A percentile compares a stretch with the other conserved stretches of the same genome.
phyloP scores from a whole-genome alignment of 2,329 filamentous ascomycete species.

The Diaporthe destruens region DNA sequence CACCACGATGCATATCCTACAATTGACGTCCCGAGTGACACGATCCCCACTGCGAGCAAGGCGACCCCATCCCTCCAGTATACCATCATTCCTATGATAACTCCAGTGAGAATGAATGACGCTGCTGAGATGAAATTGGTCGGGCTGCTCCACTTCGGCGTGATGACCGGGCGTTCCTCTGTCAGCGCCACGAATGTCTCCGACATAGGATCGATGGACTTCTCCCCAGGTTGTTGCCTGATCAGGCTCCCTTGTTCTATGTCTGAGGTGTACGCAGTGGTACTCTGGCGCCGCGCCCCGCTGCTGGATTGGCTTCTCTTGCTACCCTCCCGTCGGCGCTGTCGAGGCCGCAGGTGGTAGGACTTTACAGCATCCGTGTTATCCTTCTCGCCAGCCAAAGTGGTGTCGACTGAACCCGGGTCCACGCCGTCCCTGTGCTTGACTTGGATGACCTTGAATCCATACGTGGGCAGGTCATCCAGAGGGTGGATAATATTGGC shows the following conservation, averaged over 20 bases:
- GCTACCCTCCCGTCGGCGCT: not conserved
- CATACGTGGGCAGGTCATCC: constrained; percentile 5
- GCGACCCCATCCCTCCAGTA: constrained; percentile 64
- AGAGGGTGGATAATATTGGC: constrained; percentile 43
- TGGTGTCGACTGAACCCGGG: not conserved
- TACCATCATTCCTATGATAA: constrained; percentile 58
- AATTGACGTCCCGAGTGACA: constrained; percentile 60
- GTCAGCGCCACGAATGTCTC: constrained; percentile 56
- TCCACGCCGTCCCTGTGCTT: not conserved
- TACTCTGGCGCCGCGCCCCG: not conserved
- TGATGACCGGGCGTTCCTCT: constrained; percentile 60
- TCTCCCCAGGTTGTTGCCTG: constrained; percentile 38
- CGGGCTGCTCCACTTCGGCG: constrained; percentile 62
- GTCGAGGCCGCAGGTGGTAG: not conserved
- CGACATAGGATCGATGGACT: constrained; percentile 56
- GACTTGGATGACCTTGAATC: not conserved
- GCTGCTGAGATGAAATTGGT: constrained; percentile 56
- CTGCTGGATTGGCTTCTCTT: constrained; percentile 15
- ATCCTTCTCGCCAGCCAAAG: not conserved
- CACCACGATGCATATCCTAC: constrained; percentile 70
- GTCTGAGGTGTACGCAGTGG: not conserved
- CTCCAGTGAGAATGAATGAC: constrained; percentile 60
- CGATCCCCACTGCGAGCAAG: not conserved
- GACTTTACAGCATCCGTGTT: not conserved
- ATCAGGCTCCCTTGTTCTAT: constrained; percentile 3